phyloP scores from a whole-genome alignment of 306 rosid genomes.

The Vigna radiata region DNA sequence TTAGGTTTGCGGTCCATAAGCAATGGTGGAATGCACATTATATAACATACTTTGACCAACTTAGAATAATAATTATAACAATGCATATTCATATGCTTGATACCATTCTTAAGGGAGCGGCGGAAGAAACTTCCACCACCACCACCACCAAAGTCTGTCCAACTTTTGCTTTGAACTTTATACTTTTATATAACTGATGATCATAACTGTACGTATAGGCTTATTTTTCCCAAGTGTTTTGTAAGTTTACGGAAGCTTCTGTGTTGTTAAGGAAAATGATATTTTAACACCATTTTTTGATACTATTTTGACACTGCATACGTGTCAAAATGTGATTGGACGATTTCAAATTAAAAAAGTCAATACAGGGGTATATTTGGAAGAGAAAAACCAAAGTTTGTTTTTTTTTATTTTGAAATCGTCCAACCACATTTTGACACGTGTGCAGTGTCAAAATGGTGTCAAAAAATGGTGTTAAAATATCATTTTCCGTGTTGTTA shows the following conservation, averaged over 20 bases:
- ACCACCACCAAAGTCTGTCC: neutral
- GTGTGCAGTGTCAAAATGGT: no score
- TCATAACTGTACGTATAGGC: neutral
- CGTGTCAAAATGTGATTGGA: no score
- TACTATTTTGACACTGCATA: no score
- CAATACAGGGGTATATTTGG: no score
- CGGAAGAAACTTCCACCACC: neutral
- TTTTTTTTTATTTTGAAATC: no score
- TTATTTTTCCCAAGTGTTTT: neutral
- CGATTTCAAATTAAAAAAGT: no score
- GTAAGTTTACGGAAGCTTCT: neutral
- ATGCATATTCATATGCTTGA: conserved; percentile 9
- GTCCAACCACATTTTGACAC: no score
- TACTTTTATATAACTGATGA: neutral
- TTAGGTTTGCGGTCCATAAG: conserved; percentile 7
- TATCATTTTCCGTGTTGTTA: no score
- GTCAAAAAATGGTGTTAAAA: no score
- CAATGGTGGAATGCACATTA: neutral
- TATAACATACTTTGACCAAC: conserved; percentile 25
- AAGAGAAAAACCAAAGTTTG: no score
- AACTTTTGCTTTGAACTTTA: neutral
- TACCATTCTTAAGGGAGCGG: conserved; percentile 20
- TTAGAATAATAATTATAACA: neutral
- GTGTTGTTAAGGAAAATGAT: no score
- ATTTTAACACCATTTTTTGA: no score